Base-by-base conservation (phyloP, 768 basidiomycete genomes). In the Agrocybe pediades region DNA sequence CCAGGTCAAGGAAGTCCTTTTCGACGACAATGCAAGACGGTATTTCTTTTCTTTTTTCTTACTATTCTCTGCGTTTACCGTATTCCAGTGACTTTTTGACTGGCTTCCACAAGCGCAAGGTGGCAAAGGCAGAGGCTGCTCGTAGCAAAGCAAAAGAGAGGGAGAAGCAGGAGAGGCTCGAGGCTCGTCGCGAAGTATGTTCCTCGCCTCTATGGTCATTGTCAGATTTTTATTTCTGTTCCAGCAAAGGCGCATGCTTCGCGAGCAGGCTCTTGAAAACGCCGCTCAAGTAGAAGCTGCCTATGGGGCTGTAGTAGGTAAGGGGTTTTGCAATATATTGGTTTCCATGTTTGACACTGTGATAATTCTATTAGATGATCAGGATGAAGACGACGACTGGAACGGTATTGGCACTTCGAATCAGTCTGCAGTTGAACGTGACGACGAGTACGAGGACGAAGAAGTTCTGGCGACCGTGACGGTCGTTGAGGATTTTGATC, bases 101-200 rank as follows among this genome's bases (percentile, higher is more conserved):
- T 16, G 95, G 95, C 23, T 97, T 97, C 68, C 88, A 90, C 68
- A 95, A 95, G 71, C 85, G 95, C 62, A 97, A 96, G 71, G 71
- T 93, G 46, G 87, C 85, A 55, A 92, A 89, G 68, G 80, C 85
- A 58, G 91, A 95, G 61, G 87, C 82, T 45, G 81, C 86, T 41
- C 84, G 83, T 62, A 79, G 84, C 59, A 88, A 82, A 68, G 91
- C 92, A 11, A 72, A 81, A 56, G 85, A 92, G 63, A 75, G 87
- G 59, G 88, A 92, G 63, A 92, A 90, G 66, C 81, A 85, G 63
- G 86, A 87, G 49, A 81, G 87, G 62, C 73, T 85, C 19, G 87
- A 92, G 61, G 69, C 81, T n/a, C 77, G 93, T 53, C 79, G 87
- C 65, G 87, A 95, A 80, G 95, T 94, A 59, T 41, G 80, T 61